Conservation (phyloP, 495 filamentous ascomycete genomes). For the Achaetomiella virescens region DNA sequence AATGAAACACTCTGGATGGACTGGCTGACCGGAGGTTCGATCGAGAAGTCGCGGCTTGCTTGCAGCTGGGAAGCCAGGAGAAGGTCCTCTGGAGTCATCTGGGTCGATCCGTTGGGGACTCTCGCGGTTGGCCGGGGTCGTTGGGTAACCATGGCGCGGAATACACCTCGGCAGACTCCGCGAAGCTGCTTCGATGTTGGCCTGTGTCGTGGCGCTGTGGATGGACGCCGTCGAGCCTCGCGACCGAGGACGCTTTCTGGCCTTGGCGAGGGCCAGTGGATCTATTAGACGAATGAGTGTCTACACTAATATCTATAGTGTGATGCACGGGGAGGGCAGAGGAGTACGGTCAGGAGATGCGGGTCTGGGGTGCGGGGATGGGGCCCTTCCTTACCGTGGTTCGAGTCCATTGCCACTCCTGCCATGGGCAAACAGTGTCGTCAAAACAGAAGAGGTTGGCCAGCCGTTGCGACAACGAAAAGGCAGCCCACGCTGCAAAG, state of each 20-base stretch:
- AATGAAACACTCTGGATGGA: conserved; percentile 44
- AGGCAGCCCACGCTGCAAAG: neutral
- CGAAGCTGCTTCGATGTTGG: conserved; percentile 54
- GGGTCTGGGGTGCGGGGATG: neutral
- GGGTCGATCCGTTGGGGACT: conserved; percentile 26
- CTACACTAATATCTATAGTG: neutral
- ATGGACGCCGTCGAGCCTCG: conserved; percentile 81
- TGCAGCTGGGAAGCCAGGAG: conserved; percentile 55
- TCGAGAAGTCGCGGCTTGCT: conserved; percentile 41
- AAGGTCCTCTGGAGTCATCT: conserved; percentile 62
- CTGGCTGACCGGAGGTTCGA: conserved; percentile 48
- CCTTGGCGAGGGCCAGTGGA: conserved; percentile 28
- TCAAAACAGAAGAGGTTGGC: conserved; percentile 22
- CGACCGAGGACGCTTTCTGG: conserved; percentile 63
- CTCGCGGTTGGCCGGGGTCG: conserved; percentile 43
- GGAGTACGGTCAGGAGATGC: too few relatives aligned
- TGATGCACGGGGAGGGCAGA: neutral
- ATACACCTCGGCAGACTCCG: conserved; percentile 47
- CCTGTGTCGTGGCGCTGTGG: conserved; percentile 62
- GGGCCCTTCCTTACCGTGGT: conserved; percentile 26
- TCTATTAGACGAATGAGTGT: conserved; percentile 23
- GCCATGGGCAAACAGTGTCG: conserved; percentile 14
- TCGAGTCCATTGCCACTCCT: conserved; percentile 29
- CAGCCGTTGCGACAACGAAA: conserved; percentile 16
- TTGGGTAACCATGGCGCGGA: conserved; percentile 48